Evolutionary conservation across 371 early-diverging fungal genomes (phyloP).

Genomic region (Mortierella sp.): DNA sequence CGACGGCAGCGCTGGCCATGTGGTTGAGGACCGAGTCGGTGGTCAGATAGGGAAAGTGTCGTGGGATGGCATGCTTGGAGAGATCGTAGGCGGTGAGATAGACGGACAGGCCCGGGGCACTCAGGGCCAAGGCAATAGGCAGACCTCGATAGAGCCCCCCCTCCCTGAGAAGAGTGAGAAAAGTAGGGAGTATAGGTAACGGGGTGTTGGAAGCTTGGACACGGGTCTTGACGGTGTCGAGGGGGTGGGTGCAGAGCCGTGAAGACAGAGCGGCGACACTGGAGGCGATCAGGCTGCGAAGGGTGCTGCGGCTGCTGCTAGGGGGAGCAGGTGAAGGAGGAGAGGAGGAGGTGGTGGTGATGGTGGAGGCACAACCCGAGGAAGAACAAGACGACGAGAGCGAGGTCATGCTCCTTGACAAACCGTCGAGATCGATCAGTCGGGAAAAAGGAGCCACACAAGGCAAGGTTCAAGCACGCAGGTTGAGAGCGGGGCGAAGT

Average conservation of each 20-base stretch:
- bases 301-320: neutral
- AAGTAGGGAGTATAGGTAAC: conserved; percentile 24
- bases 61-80: conserved; percentile 60
- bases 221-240: conserved; percentile 84
- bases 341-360: neutral
- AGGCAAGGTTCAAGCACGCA: no score
- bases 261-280: conserved; percentile 67
- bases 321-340: neutral
- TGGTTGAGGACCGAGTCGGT: conserved; percentile 56
- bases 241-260: conserved; percentile 73
- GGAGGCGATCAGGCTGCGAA: conserved; percentile 62
- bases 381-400: neutral
- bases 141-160: conserved; percentile 70
- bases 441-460: no score
- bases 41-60: conserved; percentile 9
- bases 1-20: conserved; percentile 61
- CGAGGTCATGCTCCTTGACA: neutral
- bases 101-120: conserved; percentile 78
- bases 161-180: conserved; percentile 21
- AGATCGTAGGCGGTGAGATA: conserved; percentile 80
- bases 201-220: conserved; percentile 63
- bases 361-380: neutral
- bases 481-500: no score
- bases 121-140: conserved; percentile 73
- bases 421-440: no score